Evolutionary conservation across 1,284 basidiomycete genomes (phyloP).

Genomic region (Coriolopsis trogii): DNA sequence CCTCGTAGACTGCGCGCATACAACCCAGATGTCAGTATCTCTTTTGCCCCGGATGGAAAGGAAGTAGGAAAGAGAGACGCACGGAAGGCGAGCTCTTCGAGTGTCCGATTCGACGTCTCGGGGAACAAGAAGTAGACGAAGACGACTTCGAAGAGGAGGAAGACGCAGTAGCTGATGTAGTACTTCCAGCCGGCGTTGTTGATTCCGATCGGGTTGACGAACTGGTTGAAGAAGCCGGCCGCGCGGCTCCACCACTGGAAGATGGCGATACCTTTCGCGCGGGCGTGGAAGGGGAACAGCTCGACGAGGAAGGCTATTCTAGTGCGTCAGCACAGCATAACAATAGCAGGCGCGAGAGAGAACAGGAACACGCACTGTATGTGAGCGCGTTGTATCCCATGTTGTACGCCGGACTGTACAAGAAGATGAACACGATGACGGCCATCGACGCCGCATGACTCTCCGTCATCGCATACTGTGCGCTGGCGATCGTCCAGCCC

Average conservation of each 20-base stretch:
- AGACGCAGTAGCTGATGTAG: constrained; percentile 34
- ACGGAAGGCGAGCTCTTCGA: constrained; percentile 66
- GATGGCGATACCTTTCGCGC: constrained; percentile 67
- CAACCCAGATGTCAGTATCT: not conserved
- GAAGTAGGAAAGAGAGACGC: constrained; percentile 29
- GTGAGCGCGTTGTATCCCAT: constrained; percentile 66
- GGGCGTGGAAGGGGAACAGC: constrained; percentile 66
- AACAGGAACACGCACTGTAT: constrained; percentile 43
- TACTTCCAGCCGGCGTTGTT: constrained; percentile 46
- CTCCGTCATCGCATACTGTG: constrained; percentile 44
- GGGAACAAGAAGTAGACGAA: constrained; percentile 57
- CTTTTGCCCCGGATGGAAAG: not conserved
- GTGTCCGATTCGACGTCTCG: constrained; percentile 51
- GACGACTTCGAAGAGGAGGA: constrained; percentile 48
- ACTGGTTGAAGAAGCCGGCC: constrained; percentile 69
- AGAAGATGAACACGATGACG: constrained; percentile 66
- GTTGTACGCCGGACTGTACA: constrained; percentile 70
- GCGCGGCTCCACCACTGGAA: constrained; percentile 63
- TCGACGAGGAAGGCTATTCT: constrained; percentile 63
- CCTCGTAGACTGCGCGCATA: constrained; percentile 47
- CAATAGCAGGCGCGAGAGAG: too few species aligned
- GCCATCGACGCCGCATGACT: constrained; percentile 49
- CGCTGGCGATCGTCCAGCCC: constrained; percentile 56
- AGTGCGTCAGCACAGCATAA: too few species aligned
- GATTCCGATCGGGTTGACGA: constrained; percentile 72